These are phyloP conservation scores for Cadophora sp. DNA, from an alignment of 2,329 filamentous ascomycete genomes.

Conservation along the genomic window DNA sequence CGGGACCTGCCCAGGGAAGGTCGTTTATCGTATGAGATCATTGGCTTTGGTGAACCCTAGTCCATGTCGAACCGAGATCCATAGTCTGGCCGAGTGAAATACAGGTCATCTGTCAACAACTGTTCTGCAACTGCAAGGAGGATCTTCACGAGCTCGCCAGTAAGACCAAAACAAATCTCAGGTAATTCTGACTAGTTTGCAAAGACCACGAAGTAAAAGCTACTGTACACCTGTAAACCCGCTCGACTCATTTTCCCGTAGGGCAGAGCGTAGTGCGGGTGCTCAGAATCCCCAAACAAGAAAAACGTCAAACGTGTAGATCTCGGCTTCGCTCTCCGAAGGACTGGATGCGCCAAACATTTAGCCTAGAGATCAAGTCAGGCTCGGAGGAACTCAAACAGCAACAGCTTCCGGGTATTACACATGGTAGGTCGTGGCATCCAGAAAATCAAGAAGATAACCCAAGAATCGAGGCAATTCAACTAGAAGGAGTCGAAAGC, in stretches of 20 bases:
- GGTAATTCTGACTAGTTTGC: background rate
- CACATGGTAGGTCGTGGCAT: background rate
- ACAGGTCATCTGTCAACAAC: background rate
- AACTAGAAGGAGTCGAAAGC: background rate
- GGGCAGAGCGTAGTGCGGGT: background rate
- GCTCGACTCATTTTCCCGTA: background rate
- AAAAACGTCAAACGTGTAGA: constrained; percentile 2
- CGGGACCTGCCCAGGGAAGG: background rate
- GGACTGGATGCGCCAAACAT: background rate
- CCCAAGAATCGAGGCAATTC: background rate
- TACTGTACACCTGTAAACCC: background rate
- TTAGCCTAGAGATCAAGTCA: background rate
- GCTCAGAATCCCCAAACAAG: background rate
- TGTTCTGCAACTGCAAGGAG: background rate
- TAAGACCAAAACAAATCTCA: background rate
- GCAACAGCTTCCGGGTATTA: background rate
- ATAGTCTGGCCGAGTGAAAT: background rate
- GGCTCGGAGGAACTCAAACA: background rate
- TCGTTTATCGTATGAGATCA: background rate
- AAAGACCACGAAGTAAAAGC: background rate
- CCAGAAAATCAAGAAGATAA: background rate
- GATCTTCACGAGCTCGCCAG: constrained; percentile 2
- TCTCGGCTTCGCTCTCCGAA: constrained; percentile 9
- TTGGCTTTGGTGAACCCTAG: background rate
- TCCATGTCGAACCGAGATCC: background rate